Evolutionary conservation across 768 basidiomycete genomes (phyloP), one percentile per base, ranked within the genome.

Genomic region (Tricholoma saponaceum): DNA sequence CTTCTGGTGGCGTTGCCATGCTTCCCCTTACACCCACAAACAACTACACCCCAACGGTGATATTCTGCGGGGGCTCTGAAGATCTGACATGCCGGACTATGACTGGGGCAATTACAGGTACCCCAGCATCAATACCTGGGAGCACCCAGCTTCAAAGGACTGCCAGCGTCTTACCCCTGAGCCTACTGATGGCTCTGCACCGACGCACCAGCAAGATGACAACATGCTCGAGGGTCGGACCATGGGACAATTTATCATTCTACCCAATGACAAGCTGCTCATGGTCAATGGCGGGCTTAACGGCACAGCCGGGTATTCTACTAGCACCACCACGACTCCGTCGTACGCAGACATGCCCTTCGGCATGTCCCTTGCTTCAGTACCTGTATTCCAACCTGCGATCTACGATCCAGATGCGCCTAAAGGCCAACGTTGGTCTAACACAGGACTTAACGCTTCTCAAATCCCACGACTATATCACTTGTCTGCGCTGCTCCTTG

Each of bases 1-100:
- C 89, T 0, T 93, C 93, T 3, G 93, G 91, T 22, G 95, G 88
- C 0, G 81, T 81, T 1, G 89, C 89, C 28, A 92, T 98, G 89
- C 82, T 98, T 0, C 96, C 95, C 5, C 79, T 98, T 16, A 95
- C 92, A 0, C 89, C 90, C 1, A 88, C 79, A 22, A 97, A 96
- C 75, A 88, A 91, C 67, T 98, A 91, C 70, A 83, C 80, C 0
- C 91, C 89, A 0, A 92, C 92, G 0, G 66, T 97, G 41, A 65
- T 98, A 39, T 95, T 98, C 74, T 98, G 95, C 62, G 96, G 96
- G 57, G 96, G 96, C 35, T 83, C 85, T 7, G 79, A 89, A 95
- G 96, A 33, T 83, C 85, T 7, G 79, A 89, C 68, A 87, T 96
- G 82, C 78, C 86, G 2, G 86, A 84, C 18, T 76, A 79, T 10